Percentiles rank a stretch among this genome's conserved stretches.
phyloP scores from a whole-genome alignment of 768 basidiomycete species.

The Suillus subluteus region DNA sequence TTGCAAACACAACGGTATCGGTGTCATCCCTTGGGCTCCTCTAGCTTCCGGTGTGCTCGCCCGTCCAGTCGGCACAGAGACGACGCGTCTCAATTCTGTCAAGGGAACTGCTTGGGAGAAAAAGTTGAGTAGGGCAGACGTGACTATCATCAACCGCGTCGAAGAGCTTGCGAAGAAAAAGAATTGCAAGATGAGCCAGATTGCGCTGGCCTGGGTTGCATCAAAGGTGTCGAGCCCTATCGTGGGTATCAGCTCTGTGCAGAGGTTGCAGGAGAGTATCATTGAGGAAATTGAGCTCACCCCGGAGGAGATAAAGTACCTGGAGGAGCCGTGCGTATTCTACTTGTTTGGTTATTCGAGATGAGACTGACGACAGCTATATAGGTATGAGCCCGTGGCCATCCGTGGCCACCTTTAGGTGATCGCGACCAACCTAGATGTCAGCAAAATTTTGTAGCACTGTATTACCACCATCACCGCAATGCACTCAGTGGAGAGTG shows the following conservation, averaged over 20 bases:
- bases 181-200: constrained; percentile 46
- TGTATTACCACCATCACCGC: not conserved
- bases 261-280: constrained; percentile 34
- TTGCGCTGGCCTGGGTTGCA: constrained; percentile 47
- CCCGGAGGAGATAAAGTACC: constrained; percentile 33
- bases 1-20: constrained; percentile 53
- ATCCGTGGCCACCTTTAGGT: constrained; percentile 17
- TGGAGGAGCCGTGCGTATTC: constrained; percentile 32
- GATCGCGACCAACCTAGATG: not conserved
- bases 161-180: constrained; percentile 45
- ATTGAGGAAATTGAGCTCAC: constrained; percentile 28
- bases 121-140: constrained; percentile 31
- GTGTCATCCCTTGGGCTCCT: constrained; percentile 55
- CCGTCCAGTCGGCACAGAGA: constrained; percentile 36
- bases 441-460: not conserved
- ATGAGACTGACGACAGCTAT: constrained; percentile 1
- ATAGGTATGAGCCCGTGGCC: constrained; percentile 24
- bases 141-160: constrained; percentile 42
- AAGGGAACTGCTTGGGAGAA: constrained; percentile 30
- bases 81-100: constrained; percentile 19
- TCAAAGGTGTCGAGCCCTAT: constrained; percentile 49
- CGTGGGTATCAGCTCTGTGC: constrained; percentile 41
- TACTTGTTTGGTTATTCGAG: not conserved
- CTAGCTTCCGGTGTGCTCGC: constrained; percentile 44
- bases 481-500: not conserved